These are phyloP conservation scores for Tricholoma bakamatsutake DNA, from an alignment of 768 basidiomycete species.

Conservation along the genomic window DNA sequence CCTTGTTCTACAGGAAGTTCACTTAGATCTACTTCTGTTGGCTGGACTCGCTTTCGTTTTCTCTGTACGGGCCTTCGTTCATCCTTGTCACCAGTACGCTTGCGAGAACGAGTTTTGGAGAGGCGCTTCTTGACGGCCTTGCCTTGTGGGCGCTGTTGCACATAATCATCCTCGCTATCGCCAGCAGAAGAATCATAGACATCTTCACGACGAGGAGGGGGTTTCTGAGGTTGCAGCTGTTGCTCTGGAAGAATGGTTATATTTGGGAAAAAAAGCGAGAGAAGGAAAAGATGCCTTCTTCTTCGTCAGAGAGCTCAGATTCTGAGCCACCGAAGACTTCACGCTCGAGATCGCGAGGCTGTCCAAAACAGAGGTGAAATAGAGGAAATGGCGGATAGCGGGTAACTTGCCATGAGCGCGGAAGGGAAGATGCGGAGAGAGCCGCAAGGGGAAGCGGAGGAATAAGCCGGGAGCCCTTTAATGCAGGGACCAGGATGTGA, in stretches of 20 bases:
- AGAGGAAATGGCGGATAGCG: not conserved
- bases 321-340: slow-evolving; percentile 82
- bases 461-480: not conserved
- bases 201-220: slow-evolving; percentile 35
- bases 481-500: no score
- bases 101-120: slow-evolving; percentile 23
- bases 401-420: not conserved
- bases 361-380: not conserved
- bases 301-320: slow-evolving; percentile 75
- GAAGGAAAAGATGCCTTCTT: slow-evolving; percentile 39
- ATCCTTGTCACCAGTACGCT: slow-evolving; percentile 22
- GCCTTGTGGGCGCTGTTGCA: slow-evolving; percentile 4
- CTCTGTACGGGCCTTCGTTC: slow-evolving; percentile 28
- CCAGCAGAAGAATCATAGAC: slow-evolving; percentile 48
- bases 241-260: slow-evolving; percentile 26
- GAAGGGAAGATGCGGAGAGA: not conserved
- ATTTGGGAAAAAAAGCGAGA: not conserved
- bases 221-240: slow-evolving; percentile 29
- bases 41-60: slow-evolving; percentile 47
- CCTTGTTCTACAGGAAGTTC: slow-evolving; percentile 77
- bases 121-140: slow-evolving; percentile 15
- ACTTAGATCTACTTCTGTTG: slow-evolving; percentile 59
- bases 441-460: not conserved
- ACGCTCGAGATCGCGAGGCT: slow-evolving; percentile 42
- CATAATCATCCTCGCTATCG: slow-evolving; percentile 46